Percentiles rank a stretch among this genome's conserved stretches.
Conservation (phyloP, 1,139 yeast species). For the Entelexis paramagnoliae region DNA sequence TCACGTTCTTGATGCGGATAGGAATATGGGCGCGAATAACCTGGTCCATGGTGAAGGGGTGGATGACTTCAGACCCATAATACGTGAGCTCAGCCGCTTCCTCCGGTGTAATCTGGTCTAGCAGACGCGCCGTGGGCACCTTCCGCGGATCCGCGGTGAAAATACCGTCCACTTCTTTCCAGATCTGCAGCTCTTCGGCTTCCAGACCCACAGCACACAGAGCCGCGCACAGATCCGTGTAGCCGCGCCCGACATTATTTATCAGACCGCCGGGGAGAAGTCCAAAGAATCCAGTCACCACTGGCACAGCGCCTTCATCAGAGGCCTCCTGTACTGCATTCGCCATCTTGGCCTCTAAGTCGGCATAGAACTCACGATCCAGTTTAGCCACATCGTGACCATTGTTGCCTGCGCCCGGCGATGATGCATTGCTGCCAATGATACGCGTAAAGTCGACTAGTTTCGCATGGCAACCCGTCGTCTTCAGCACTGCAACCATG, state of each 20-base stretch:
- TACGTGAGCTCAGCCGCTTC: conserved; percentile 97
- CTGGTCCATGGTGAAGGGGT: conserved; percentile 98
- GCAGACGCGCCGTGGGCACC: conserved; percentile 77
- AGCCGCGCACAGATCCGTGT: conserved; percentile 96
- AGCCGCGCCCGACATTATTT: conserved; percentile 91
- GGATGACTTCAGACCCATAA: conserved; percentile 95
- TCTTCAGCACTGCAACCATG: conserved; percentile 76
- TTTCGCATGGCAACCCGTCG: conserved; percentile 62
- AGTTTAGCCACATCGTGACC: conserved; percentile 32
- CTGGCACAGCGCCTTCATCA: conserved; percentile 48
- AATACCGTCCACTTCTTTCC: conserved; percentile 99
- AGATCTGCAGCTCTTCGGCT: conserved; percentile 90
- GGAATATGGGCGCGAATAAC: conserved; percentile 94
- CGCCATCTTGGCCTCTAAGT: conserved; percentile 52
- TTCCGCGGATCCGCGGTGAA: conserved; percentile 97
- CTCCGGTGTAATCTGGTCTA: conserved; percentile 88
- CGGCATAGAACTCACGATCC: conserved; percentile 55
- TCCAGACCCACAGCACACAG: conserved; percentile 82
- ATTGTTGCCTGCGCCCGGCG: background rate
- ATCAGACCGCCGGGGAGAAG: conserved; percentile 87
- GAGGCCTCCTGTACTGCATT: conserved; percentile 42
- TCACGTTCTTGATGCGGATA: conserved; percentile 89
- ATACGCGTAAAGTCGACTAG: conserved; percentile 72
- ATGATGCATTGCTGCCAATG: conserved; percentile 29
- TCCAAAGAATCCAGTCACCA: conserved; percentile 92